Evolutionary conservation across 1,284 basidiomycete species (phyloP).

Genomic region (Boletellus deceptivus): DNA sequence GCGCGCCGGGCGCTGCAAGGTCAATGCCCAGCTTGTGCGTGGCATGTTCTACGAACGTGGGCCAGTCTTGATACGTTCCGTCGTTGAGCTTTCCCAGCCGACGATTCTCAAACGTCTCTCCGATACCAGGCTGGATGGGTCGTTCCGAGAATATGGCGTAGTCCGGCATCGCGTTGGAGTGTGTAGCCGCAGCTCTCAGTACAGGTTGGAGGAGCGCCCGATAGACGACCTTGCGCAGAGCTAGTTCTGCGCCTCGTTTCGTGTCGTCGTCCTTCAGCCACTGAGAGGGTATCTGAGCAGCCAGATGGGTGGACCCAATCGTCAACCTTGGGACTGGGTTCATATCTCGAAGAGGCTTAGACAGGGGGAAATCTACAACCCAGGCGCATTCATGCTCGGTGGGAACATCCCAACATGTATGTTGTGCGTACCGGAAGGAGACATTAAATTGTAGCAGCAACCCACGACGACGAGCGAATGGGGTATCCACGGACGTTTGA

Average conservation of each 20-base stretch:
- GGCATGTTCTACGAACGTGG: slow-evolving; percentile 41
- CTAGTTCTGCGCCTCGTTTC: slow-evolving; percentile 36
- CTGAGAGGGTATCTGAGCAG: slow-evolving; percentile 44
- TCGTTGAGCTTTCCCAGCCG: slow-evolving; percentile 49
- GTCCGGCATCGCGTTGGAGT: slow-evolving; percentile 1
- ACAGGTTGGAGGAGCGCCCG: slow-evolving; percentile 49
- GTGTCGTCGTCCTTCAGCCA: slow-evolving; percentile 36
- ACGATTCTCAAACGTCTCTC: slow-evolving; percentile 39
- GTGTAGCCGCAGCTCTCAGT: slow-evolving; percentile 10
- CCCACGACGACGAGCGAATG: slow-evolving; percentile 46
- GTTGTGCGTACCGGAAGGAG: slow-evolving; percentile 36
- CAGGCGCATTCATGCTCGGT: slow-evolving; percentile 6
- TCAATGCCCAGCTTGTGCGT: slow-evolving; percentile 38
- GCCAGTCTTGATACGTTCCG: slow-evolving; percentile 46
- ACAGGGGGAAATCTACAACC: slow-evolving; percentile 44
- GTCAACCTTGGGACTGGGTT: slow-evolving; percentile 23
- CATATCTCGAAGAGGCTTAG: slow-evolving; percentile 24
- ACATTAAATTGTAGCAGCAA: slow-evolving; percentile 53
- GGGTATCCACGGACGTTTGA: slow-evolving; percentile 35
- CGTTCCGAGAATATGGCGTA: slow-evolving; percentile 3
- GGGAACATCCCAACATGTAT: neutral
- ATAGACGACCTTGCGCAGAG: slow-evolving; percentile 64
- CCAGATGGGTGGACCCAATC: slow-evolving; percentile 54
- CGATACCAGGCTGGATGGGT: slow-evolving; percentile 24
- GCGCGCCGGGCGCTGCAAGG: slow-evolving; percentile 22